Evolutionary conservation across 768 basidiomycete species (phyloP).

Genomic region (Auriscalpium microsporum): DNA sequence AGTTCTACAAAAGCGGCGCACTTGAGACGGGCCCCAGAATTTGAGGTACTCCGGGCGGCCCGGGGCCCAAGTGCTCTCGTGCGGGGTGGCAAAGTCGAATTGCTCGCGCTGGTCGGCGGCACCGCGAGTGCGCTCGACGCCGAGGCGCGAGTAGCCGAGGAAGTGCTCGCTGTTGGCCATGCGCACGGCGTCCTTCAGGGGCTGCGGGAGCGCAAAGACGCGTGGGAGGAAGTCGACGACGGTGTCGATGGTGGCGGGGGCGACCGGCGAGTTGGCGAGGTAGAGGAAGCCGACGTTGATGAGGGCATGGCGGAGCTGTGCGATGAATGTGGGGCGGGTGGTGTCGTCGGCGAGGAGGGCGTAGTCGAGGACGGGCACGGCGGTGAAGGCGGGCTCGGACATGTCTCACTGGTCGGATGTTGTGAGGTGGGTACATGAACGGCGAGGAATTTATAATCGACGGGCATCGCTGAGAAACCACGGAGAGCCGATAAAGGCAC

Average conservation of each 20-base stretch:
- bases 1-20: constrained; percentile 22
- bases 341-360: constrained; percentile 33
- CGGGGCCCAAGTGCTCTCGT: constrained; percentile 49
- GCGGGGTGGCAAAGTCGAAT: constrained; percentile 70
- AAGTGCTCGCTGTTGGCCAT: constrained; percentile 77
- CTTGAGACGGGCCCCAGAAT: constrained; percentile 73
- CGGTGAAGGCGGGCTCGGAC: constrained; percentile 36
- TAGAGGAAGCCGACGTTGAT: constrained; percentile 81
- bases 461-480: not conserved
- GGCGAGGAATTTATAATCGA: not conserved
- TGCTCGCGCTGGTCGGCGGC: constrained; percentile 69
- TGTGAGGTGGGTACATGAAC: not conserved
- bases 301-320: constrained; percentile 59
- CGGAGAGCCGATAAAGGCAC: not conserved
- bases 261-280: constrained; percentile 56
- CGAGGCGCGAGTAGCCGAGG: constrained; percentile 66
- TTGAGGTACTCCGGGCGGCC: constrained; percentile 60
- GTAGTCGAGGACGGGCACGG: constrained; percentile 66
- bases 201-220: constrained; percentile 64
- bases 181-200: constrained; percentile 61
- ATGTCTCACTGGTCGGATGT: too few species aligned
- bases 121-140: constrained; percentile 69
- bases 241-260: constrained; percentile 34
- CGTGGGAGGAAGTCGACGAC: constrained; percentile 55
- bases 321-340: constrained; percentile 46